Evolutionary conservation across 306 rosid species (phyloP), one percentile per base, ranked within the genome.

Genomic region (Castanea crenata): DNA sequence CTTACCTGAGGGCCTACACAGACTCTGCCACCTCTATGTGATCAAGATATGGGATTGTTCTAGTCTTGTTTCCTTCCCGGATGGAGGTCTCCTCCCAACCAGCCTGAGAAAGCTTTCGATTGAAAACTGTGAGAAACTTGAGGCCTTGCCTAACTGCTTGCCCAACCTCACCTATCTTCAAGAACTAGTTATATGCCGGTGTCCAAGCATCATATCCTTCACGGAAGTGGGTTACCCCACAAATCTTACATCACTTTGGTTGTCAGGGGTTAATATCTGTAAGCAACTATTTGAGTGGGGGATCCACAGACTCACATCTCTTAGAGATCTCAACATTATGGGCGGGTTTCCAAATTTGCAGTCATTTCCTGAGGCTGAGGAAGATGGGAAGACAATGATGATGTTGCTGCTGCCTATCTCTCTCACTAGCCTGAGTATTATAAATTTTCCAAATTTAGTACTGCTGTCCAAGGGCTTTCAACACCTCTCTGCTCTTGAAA

Each of bases 401-500:
- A 76, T 51, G 57, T 70, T 8, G 71, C 5, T 55, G 31, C 27
- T 83, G 71, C 73, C 76, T 16, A 75, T 72, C 25, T 55, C 87
- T 54, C 73, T 83, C 32, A 55, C n/a, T 14, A 0, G 16, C 1
- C 54, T 79, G 18, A 0, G 0, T 15, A 75, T 79, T 1, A 0
- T 0, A 1, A 35, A 21, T 7, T 78, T 79, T 31, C 76, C 61
- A 21, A 79, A 79, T 75, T 75, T 79, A 3, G 23, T 20, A 70
- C 31, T 6, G n/a, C 58, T 71, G 18, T 54, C 71, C 68, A 23
- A 71, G 32, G 81, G 67, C n/a, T 71, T 83, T 76, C 64, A 54
- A 8, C 54, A 20, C 63, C 86, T 83, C 41, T 55, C 61, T 71
- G 76, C 78, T 65, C 86, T 83, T 64, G n/a, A 75, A 63, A 9